Conservation (phyloP, 1,284 basidiomycete species). For the Tilletia caries region DNA sequence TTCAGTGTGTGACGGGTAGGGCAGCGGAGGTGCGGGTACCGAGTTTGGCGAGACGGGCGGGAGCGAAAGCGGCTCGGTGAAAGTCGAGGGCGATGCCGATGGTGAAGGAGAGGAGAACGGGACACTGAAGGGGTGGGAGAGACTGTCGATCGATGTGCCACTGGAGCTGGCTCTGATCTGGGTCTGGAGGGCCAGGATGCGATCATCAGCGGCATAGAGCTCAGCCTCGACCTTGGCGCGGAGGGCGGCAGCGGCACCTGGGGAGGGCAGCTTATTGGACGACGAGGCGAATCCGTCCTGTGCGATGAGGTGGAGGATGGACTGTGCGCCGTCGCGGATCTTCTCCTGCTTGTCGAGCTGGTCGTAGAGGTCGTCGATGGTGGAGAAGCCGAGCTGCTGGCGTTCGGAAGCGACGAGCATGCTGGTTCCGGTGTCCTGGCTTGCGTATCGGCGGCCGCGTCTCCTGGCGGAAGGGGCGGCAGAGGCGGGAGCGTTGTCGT, state of each 20-base stretch:
- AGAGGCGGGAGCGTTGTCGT: too few relatives aligned
- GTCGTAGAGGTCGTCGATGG: neutral
- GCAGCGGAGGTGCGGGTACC: neutral
- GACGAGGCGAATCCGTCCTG: slow-evolving; percentile 10
- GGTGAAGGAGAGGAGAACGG: neutral
- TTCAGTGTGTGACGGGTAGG: neutral
- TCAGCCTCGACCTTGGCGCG: slow-evolving; percentile 1
- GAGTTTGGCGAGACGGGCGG: neutral
- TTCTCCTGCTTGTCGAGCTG: slow-evolving; percentile 1
- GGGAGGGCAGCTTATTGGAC: neutral
- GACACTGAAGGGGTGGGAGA: neutral
- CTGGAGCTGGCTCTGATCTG: neutral
- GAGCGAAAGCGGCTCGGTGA: neutral
- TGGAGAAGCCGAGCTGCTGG: neutral
- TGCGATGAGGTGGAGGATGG: neutral
- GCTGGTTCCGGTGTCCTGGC: too few relatives aligned
- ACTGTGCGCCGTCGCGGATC: neutral
- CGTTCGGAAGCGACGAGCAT: too few relatives aligned
- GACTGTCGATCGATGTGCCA: neutral
- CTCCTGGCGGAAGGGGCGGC: too few relatives aligned
- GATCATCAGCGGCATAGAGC: slow-evolving; percentile 2
- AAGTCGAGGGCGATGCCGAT: neutral
- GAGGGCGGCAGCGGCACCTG: neutral
- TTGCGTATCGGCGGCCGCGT: too few relatives aligned
- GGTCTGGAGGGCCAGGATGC: neutral